Evolutionary conservation across 2,329 filamentous ascomycete species (phyloP), one percentile per base, ranked within the genome.

Genomic region (Hymenoscyphus fraxineus): DNA sequence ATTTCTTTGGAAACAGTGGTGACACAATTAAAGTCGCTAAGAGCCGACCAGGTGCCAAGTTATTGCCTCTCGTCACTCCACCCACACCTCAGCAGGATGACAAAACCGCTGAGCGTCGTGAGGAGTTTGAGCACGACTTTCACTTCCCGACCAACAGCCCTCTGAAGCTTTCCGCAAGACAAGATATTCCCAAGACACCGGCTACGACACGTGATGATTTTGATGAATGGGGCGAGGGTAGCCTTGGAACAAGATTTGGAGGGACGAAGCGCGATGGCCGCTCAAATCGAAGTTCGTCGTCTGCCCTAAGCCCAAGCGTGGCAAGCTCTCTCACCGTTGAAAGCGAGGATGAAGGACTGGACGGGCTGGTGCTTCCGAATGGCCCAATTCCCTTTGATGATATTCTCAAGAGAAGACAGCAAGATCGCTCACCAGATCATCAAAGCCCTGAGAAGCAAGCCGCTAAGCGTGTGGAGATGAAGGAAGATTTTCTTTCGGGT

Each of bases 211-310:
- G 81, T 65, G 92, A 96, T 61, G 93, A 97, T 67, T 87, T 96
- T 70, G 93, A 90, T 66, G 88, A 97, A 74, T 96, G 94, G 90
- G 92, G 90, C 61, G 95, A 98, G 78, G 93, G 93, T 63, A 97
- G 93, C 75, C 82, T 97, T 65, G 93, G 94, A 47, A 96, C 94
- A 56, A 86, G 94, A 64, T 94, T 93, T 78, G 93, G 91, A 47
- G 94, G 94, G 56, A 97, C 92, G 15, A 85, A 88, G 69, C 87
- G 92, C 71, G 92, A 94, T 73, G 85, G 83, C n/a, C 87, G 86
- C 51, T 93, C 92, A 59, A 88, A 88, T 72, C 88, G 92, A 72
- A 95, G 92, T 79, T 97, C 93, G 0, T 94, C 92, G 41, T 97
- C 93, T 47, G 91, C 92, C 35, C 84, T 97, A 76, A 98, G 94